Conservation (phyloP, 2,329 filamentous ascomycete genomes). For the Ophiostoma sp. region DNA sequence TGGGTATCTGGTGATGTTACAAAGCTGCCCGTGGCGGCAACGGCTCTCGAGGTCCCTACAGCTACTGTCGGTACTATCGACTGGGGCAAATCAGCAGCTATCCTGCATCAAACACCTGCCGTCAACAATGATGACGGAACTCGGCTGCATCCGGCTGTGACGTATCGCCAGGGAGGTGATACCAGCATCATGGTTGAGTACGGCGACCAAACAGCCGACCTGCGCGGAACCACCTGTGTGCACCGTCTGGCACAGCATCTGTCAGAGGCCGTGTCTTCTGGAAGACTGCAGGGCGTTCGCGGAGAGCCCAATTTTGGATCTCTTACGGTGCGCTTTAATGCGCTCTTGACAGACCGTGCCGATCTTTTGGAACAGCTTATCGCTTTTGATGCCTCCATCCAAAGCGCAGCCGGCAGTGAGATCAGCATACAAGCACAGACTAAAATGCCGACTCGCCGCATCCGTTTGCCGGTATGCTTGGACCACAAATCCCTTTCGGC, state of each 20-base stretch:
- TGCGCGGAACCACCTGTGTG: conserved; percentile 7
- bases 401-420: background rate
- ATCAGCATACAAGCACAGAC: background rate
- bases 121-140: background rate
- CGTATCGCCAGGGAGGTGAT: conserved; percentile 9
- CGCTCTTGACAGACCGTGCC: conserved; percentile 1
- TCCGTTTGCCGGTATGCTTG: background rate
- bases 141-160: background rate
- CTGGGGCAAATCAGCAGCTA: background rate
- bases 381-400: background rate
- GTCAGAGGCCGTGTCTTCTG: background rate
- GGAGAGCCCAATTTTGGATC: conserved; percentile 10
- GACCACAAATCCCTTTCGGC: background rate
- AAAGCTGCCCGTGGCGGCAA: background rate
- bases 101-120: background rate
- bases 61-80: background rate
- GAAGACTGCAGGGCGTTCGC: background rate
- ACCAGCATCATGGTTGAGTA: conserved; percentile 11
- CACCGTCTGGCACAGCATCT: background rate
- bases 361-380: background rate
- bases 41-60: background rate
- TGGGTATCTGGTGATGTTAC: background rate
- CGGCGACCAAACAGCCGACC: background rate
- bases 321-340: conserved; percentile 3
- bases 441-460: conserved; percentile 2